These are phyloP conservation scores for Podaxis sp. DNA, from an alignment of 768 basidiomycete genomes.

Conservation along the genomic window DNA sequence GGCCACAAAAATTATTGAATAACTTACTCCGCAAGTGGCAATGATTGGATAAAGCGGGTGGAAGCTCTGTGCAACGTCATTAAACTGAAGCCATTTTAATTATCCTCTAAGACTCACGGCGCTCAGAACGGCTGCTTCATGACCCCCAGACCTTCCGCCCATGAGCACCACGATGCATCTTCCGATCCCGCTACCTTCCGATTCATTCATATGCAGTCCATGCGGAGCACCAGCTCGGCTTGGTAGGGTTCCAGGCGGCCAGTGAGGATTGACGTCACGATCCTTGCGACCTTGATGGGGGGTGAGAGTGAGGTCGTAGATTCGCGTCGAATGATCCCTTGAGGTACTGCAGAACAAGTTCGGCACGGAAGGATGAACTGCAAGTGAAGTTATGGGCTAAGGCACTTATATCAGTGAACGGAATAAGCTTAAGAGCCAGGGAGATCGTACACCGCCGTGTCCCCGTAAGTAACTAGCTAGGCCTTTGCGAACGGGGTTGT, in stretches of 20 bases:
- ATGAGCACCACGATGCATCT: constrained; percentile 64
- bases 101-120: constrained; percentile 42
- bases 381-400: constrained; percentile 66
- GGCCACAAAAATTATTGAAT: neutral
- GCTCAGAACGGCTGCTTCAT: constrained; percentile 63
- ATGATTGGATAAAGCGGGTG: constrained; percentile 62
- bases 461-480: constrained; percentile 55
- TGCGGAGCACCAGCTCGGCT: constrained; percentile 68
- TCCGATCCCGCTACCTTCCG: constrained; percentile 61
- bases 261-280: constrained; percentile 46
- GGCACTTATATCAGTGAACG: constrained; percentile 3
- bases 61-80: constrained; percentile 51
- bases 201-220: constrained; percentile 58
- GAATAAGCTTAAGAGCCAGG: neutral
- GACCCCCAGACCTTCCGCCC: constrained; percentile 74
- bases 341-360: constrained; percentile 71
- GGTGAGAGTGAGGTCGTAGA: constrained; percentile 58
- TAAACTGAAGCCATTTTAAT: neutral
- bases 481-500: constrained; percentile 39
- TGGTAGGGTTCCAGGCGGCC: constrained; percentile 47
- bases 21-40: constrained; percentile 74
- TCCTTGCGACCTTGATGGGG: constrained; percentile 11
- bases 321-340: constrained; percentile 63
- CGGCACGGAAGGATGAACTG: constrained; percentile 56
- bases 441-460: constrained; percentile 65